Conservation (phyloP, 495 filamentous ascomycete genomes). For the Opeltia flavorubescens region DNA sequence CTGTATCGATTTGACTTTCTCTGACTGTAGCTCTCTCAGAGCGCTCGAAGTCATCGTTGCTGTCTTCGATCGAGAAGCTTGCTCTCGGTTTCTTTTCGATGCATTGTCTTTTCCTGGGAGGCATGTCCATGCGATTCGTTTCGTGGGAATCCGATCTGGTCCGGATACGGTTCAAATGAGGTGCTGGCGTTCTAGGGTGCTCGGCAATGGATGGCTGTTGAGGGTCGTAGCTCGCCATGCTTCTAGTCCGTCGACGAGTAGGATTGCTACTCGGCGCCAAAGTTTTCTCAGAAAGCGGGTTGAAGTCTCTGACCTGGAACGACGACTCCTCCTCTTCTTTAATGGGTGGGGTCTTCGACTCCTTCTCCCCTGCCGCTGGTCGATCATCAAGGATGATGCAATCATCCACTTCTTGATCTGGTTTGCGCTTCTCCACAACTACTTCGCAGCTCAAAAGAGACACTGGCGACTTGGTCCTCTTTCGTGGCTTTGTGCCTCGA, state of each 20-base stretch:
- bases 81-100: no score
- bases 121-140: no score
- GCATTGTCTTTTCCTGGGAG: no score
- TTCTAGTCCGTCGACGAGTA: not conserved
- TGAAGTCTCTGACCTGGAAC: not conserved
- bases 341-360: not conserved
- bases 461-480: conserved; percentile 5
- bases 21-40: no score
- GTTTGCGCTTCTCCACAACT: not conserved
- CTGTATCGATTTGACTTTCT: no score
- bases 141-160: no score
- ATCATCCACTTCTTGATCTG: not conserved
- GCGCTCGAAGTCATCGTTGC: no score
- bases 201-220: not conserved
- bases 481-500: not conserved
- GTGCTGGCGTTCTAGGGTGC: not conserved
- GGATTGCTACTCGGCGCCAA: not conserved
- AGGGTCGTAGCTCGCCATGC: not conserved
- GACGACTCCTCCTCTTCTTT: not conserved
- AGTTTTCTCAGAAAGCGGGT: not conserved
- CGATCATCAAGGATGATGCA: conserved; percentile 2
- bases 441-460: not conserved
- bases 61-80: no score
- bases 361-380: not conserved
- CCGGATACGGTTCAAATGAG: no score